Evolutionary conservation across 805 yeast species (phyloP), one percentile per base, ranked within the genome.

Genomic region (Kodamaea kaohsiungensis): DNA sequence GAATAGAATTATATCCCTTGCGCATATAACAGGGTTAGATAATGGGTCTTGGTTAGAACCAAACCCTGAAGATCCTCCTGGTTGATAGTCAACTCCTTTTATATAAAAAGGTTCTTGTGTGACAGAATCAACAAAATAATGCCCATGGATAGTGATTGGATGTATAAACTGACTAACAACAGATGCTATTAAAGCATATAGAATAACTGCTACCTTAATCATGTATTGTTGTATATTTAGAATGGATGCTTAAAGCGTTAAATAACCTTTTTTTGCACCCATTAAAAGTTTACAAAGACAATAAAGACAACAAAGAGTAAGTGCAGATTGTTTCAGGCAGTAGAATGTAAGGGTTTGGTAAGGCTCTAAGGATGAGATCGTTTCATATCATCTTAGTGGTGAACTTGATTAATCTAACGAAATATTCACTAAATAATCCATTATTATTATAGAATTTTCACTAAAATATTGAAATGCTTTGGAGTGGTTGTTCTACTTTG

Each of bases 11-110:
- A 90, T 83, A 67, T 93, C 98, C 60, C 98, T 81, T 3, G 92
- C 87, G 73, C 98, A 93, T 16, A 70, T 64, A 10, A 79, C 71
- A 2, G 85, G 79, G 62, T 90, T 87, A 1, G 96, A 87, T 43
- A 93, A 75, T 0, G 97, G 97, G 65, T 93, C 98, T 8, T 61
- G 66, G 6, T 63, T 56, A 2, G 63, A 69, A n/a, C 74, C 74
- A 19, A 85, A 85, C 0, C 86, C 92, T 0, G 96, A 86, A 0
- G 96, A 86, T 0, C 98, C 98, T 8, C 98, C 98, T 0, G 98
- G 98, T 65, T 93, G 98, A 66, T 92, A 92, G 68, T 93, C 98
- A 1, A 93, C 88, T 16, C 98, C 98, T 68, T 83, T 86, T 38
- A 92, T 79, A 61, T 79, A 86, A 65, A 93, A 92, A 84, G 92